A percentile compares a stretch with the other conserved stretches of the same genome.
Evolutionary conservation across 148 eudicot genomes (phyloP).

Genomic region (Rhododendron williamsianum): DNA sequence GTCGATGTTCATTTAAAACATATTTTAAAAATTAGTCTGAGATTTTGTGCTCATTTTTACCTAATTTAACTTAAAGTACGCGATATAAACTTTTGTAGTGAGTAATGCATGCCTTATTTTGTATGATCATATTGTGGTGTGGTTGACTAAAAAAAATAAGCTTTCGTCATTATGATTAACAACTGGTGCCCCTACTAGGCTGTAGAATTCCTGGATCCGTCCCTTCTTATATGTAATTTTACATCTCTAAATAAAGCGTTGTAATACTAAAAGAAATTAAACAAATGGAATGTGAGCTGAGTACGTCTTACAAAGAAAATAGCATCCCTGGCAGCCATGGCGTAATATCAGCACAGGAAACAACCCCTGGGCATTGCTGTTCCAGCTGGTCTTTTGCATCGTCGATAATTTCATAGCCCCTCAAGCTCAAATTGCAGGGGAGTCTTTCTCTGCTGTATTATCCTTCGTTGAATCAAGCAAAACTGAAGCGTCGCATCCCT

Average conservation of each 20-base stretch:
- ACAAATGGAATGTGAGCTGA: not conserved
- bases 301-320: constrained; percentile 61
- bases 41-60: too few relatives aligned
- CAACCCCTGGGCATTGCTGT: constrained; percentile 69
- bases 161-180: too few relatives aligned
- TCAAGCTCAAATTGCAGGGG: constrained; percentile 75
- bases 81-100: too few relatives aligned
- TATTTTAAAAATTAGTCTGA: too few relatives aligned
- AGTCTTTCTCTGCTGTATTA: constrained; percentile 87
- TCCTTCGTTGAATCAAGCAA: constrained; percentile 70
- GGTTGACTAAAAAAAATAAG: too few relatives aligned
- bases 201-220: too few relatives aligned
- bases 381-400: constrained; percentile 53
- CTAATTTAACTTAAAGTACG: too few relatives aligned
- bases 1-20: too few relatives aligned
- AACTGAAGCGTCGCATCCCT: constrained; percentile 94
- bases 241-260: not conserved
- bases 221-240: not conserved
- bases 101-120: too few relatives aligned
- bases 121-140: too few relatives aligned
- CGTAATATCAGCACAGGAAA: constrained; percentile 84
- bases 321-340: constrained; percentile 86
- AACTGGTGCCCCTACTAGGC: too few relatives aligned
- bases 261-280: not conserved
- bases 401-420: constrained; percentile 78